Base-by-base conservation (phyloP, 1,284 basidiomycete species). In the Microbotryum intermedium region DNA sequence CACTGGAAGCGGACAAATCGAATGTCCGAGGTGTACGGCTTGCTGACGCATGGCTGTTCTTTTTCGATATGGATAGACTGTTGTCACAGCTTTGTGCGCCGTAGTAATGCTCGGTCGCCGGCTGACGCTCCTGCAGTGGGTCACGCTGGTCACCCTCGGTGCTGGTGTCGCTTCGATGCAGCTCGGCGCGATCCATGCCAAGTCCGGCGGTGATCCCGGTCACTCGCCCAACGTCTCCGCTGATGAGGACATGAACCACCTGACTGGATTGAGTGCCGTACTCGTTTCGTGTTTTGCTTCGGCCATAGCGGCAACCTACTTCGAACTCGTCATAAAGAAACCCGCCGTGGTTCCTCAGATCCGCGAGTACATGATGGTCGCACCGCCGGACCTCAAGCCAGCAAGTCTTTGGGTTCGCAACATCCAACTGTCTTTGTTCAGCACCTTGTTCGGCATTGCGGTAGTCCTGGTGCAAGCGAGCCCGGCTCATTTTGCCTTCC, bases 81-180 rank as follows among this genome's bases (percentile, higher is more conserved):
- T 75, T 51, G 73, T 73, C 39, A 76, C 75, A 3, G 75, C 75
- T 21, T 56, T 75, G 26, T 73, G 71, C 66, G 73, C 72, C 46
- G 73, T 75, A 49, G 53, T 74, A 50, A 71, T 76, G 55, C 71
- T 76, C 25, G 70, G 72, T 20, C 71, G 74, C 39, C 70, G 69
- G 50, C 69, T 75, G 48, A 58, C 67, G 11, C n/a, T 61, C 53
- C 55, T 69, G 25, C 74, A 76, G 48, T 76, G 75, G 75, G 44
- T 70, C 30, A 69, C 74, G 8, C 72, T 76, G 55, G 62, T 70
- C 55, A 59, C 74, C 29, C 66, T 76, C 45, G 72, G 71, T 4
- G 45, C 73, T 13, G 75, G 75, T 18, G 74, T 75, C 28, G 74
- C 72, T n/a, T 64, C 73, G 29, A 73, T 76, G 50, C 75, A 76